Conservation (phyloP, 2,329 filamentous ascomycete genomes). For the Arachnomyces sp. region DNA sequence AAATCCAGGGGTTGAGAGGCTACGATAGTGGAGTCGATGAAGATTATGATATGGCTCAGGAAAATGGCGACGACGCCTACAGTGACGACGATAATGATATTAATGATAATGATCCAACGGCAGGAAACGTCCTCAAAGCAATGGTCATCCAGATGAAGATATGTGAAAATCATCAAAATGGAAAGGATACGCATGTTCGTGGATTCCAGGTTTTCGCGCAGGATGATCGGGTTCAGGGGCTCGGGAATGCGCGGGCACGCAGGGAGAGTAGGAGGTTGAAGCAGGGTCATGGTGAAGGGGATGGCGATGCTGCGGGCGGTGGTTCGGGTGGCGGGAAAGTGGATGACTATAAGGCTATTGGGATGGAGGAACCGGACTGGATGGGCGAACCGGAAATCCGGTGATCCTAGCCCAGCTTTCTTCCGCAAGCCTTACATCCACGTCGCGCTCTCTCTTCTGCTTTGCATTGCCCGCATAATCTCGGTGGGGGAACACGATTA, state of each 20-base stretch:
- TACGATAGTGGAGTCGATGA: slow-evolving; percentile 12
- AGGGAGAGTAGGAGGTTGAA: slow-evolving; percentile 8
- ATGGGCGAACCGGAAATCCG: slow-evolving; percentile 43
- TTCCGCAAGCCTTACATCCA: neutral
- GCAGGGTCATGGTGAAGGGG: neutral
- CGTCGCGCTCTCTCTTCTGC: too few species aligned
- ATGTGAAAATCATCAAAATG: slow-evolving; percentile 96
- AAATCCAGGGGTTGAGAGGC: slow-evolving; percentile 4
- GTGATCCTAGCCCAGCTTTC: slow-evolving; percentile 12
- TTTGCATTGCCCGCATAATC: neutral
- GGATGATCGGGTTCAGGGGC: slow-evolving; percentile 31
- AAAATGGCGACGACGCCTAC: slow-evolving; percentile 19
- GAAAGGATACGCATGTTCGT: slow-evolving; percentile 95
- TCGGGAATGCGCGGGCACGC: slow-evolving; percentile 1
- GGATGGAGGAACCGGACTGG: slow-evolving; percentile 38
- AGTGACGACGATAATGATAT: slow-evolving; percentile 15
- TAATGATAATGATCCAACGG: slow-evolving; percentile 34
- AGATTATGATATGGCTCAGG: slow-evolving; percentile 20
- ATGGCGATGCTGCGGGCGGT: slow-evolving; percentile 12
- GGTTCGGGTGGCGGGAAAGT: slow-evolving; percentile 16
- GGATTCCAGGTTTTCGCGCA: slow-evolving; percentile 76
- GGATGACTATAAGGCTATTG: slow-evolving; percentile 20
- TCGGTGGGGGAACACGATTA: neutral
- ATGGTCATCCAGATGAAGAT: slow-evolving; percentile 87
- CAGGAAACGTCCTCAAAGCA: slow-evolving; percentile 68